Conservation (phyloP, 495 filamentous ascomycete genomes). For the Annulohypoxylon moriforme region DNA sequence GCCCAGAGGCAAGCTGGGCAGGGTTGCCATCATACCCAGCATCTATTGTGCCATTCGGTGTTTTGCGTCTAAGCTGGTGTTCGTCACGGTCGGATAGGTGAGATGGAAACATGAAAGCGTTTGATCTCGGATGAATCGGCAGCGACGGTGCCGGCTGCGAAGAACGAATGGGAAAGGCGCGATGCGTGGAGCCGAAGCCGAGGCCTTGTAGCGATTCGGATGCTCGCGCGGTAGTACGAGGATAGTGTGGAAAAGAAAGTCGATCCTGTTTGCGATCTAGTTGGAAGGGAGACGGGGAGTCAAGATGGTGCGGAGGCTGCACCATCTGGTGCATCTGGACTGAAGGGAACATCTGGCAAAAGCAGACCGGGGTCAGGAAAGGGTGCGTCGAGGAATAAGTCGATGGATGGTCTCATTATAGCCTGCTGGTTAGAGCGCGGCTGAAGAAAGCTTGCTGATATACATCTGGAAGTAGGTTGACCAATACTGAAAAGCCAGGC, state of each 20-base stretch:
- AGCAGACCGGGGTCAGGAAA: slow-evolving; percentile 32
- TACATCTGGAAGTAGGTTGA: slow-evolving; percentile 37
- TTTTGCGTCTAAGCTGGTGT: slow-evolving; percentile 90
- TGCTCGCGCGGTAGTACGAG: slow-evolving; percentile 26
- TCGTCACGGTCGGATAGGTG: slow-evolving; percentile 63
- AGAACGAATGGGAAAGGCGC: slow-evolving; percentile 54
- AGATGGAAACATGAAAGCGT: slow-evolving; percentile 44
- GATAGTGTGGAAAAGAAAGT: slow-evolving; percentile 46
- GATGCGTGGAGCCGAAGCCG: slow-evolving; percentile 43
- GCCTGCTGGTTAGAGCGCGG: slow-evolving; percentile 53
- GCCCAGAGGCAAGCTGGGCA: slow-evolving; percentile 77
- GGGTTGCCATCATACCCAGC: slow-evolving; percentile 93
- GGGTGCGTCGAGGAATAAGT: slow-evolving; percentile 35
- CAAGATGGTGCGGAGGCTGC: slow-evolving; percentile 52
- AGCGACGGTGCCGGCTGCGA: slow-evolving; percentile 45
- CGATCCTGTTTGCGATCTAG: slow-evolving; percentile 49
- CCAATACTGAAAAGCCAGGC: slow-evolving; percentile 20
- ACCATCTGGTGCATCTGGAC: slow-evolving; percentile 63
- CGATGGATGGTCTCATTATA: slow-evolving; percentile 51
- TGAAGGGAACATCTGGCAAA: slow-evolving; percentile 56
- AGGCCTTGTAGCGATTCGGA: slow-evolving; percentile 32
- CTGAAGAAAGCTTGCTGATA: slow-evolving; percentile 45
- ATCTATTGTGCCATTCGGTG: slow-evolving; percentile 90
- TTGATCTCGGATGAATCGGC: slow-evolving; percentile 36
- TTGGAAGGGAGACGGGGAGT: slow-evolving; percentile 48